Evolutionary conservation across 768 basidiomycete genomes (phyloP).

Genomic region (Mycena amicta): DNA sequence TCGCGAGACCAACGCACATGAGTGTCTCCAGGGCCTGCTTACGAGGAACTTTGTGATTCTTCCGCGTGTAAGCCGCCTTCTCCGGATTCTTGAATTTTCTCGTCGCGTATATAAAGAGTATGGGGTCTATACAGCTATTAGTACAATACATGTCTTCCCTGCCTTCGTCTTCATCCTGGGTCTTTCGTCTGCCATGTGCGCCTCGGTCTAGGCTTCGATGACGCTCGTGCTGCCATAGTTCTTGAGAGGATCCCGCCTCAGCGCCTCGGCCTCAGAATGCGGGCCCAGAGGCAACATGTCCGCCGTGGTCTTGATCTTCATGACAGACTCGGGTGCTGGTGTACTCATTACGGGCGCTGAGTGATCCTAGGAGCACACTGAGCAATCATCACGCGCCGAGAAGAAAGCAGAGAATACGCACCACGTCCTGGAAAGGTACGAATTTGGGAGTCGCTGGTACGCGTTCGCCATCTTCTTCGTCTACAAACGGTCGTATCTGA

Average conservation of each 20-base stretch:
- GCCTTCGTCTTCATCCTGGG: too few relatives aligned
- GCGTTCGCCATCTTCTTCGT: conserved; percentile 31
- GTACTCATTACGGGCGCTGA: conserved; percentile 34
- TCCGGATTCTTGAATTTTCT: too few relatives aligned
- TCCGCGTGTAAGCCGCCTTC: too few relatives aligned
- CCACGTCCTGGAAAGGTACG: conserved; percentile 75
- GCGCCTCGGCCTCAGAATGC: conserved; percentile 72
- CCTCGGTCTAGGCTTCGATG: not conserved
- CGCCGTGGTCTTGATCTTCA: conserved; percentile 59
- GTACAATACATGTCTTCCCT: not conserved
- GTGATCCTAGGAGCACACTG: conserved; percentile 8
- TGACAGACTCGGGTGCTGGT: conserved; percentile 57
- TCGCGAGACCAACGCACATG: too few relatives aligned
- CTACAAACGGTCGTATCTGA: conserved; percentile 42
- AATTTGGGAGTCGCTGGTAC: conserved; percentile 59
- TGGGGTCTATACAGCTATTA: not conserved
- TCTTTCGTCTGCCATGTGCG: too few relatives aligned
- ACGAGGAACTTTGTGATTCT: too few relatives aligned
- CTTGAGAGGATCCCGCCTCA: conserved; percentile 79
- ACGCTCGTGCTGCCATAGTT: conserved; percentile 58
- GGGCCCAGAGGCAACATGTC: conserved; percentile 44
- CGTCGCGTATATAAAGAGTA: not conserved
- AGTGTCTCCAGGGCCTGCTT: too few relatives aligned
- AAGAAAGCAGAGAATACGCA: conserved; percentile 32
- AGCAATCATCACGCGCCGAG: not conserved